These are phyloP conservation scores for Dictyostelium intermedium DNA, from an alignment of 78 protist genomes.

Conservation along the genomic window DNA sequence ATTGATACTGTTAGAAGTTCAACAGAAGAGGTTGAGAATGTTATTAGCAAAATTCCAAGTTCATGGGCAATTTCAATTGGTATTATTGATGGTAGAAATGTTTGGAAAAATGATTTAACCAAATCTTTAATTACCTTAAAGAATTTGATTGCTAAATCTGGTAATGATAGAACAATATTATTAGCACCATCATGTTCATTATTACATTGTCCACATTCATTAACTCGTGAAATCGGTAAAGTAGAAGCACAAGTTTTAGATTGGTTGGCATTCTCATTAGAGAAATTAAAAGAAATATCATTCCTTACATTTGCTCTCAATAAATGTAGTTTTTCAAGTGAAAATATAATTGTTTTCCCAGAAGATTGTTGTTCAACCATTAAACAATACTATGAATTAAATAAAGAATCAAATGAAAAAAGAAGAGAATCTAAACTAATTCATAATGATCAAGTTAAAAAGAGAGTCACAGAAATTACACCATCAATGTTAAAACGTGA, in stretches of 20 bases:
- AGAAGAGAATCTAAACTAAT: conserved; percentile 13
- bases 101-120: conserved; percentile 77
- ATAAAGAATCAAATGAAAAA: not conserved
- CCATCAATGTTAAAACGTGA: conserved; percentile 72
- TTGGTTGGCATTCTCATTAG: conserved; percentile 82
- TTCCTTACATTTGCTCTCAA: conserved; percentile 46
- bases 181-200: conserved; percentile 85
- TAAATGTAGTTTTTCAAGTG: not conserved
- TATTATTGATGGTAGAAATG: conserved; percentile 82
- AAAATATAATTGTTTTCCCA: not conserved
- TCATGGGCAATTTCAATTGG: conserved; percentile 38
- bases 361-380: not conserved
- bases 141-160: not conserved
- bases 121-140: not conserved
- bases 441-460: conserved; percentile 30
- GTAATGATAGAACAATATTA: conserved; percentile 12
- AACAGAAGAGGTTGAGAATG: not conserved
- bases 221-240: conserved; percentile 36
- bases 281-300: conserved; percentile 80
- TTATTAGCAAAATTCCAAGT: not conserved
- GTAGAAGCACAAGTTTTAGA: conserved; percentile 47
- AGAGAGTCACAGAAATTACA: conserved; percentile 41
- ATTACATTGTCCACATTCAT: conserved; percentile 75
- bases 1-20: conserved; percentile 74
- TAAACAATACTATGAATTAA: conserved; percentile 1